Conservation (phyloP, 352 stramenopile genomes). For the Phytophthora rubi region DNA sequence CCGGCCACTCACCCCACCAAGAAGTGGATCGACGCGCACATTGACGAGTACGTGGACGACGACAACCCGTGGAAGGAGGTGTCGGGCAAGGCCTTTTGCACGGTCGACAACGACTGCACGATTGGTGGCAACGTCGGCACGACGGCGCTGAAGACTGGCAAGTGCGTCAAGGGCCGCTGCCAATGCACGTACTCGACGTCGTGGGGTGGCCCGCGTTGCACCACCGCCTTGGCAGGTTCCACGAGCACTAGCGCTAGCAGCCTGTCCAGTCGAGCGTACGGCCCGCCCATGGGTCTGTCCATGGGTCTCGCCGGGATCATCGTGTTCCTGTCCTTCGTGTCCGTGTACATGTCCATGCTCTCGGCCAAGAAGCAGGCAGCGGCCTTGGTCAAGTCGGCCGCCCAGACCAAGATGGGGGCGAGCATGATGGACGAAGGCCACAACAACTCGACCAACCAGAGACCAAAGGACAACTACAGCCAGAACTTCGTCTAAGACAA, state of each 20-base stretch:
- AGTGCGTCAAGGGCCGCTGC: conserved; percentile 55
- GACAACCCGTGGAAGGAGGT: conserved; percentile 54
- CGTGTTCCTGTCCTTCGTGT: conserved; percentile 39
- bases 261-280: conserved; percentile 48
- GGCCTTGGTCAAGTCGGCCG: conserved; percentile 29
- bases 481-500: conserved; percentile 62
- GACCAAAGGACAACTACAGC: conserved; percentile 61
- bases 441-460: conserved; percentile 22
- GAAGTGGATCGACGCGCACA: conserved; percentile 75
- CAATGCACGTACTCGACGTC: conserved; percentile 50
- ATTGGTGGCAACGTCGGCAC: conserved; percentile 46
- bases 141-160: conserved; percentile 43
- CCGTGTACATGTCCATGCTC: conserved; percentile 41
- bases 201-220: conserved; percentile 68
- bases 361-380: conserved; percentile 35
- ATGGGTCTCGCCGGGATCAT: conserved; percentile 37
- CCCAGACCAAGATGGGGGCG: conserved; percentile 35
- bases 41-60: conserved; percentile 67
- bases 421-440: conserved; percentile 31
- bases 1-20: conserved; percentile 64
- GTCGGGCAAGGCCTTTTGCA: conserved; percentile 50
- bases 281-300: conserved; percentile 56
- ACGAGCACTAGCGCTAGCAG: conserved; percentile 34
- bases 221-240: conserved; percentile 39
- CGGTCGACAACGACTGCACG: conserved; percentile 52